Evolutionary conservation across 1,284 basidiomycete species (phyloP).

Genomic region (Sporisorium reilianum): DNA sequence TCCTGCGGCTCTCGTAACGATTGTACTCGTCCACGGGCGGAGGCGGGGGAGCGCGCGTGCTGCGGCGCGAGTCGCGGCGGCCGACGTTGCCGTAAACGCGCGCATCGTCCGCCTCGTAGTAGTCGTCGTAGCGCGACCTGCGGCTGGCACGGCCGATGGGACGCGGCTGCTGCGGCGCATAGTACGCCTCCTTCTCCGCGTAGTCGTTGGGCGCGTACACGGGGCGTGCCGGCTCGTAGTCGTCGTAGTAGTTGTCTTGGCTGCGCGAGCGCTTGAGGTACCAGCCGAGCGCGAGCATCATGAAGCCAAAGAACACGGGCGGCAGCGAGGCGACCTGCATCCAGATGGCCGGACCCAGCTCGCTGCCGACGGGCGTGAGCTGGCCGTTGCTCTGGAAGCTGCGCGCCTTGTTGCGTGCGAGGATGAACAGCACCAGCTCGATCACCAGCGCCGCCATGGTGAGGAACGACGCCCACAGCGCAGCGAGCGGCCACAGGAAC

Average conservation of each 20-base stretch:
- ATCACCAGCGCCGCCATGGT: slow-evolving; percentile 55
- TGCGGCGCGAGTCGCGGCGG: slow-evolving; percentile 34
- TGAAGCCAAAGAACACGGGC: slow-evolving; percentile 55
- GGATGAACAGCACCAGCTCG: slow-evolving; percentile 58
- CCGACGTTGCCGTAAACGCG: slow-evolving; percentile 50
- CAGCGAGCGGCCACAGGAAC: slow-evolving; percentile 56
- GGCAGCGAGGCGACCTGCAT: slow-evolving; percentile 60
- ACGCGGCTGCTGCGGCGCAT: slow-evolving; percentile 25
- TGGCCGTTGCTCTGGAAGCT: slow-evolving; percentile 23
- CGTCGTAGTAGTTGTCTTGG: slow-evolving; percentile 49
- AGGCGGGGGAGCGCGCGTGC: slow-evolving; percentile 7
- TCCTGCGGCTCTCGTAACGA: slow-evolving; percentile 32
- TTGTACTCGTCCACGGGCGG: slow-evolving; percentile 34
- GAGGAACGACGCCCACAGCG: slow-evolving; percentile 54
- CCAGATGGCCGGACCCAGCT: slow-evolving; percentile 59
- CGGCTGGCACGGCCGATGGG: slow-evolving; percentile 42
- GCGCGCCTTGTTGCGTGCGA: slow-evolving; percentile 40
- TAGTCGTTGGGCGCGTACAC: slow-evolving; percentile 32
- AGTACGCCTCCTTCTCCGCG: slow-evolving; percentile 37
- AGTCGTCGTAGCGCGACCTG: slow-evolving; percentile 49
- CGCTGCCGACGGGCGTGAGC: slow-evolving; percentile 14
- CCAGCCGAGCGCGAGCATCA: slow-evolving; percentile 52
- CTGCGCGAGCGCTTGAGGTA: slow-evolving; percentile 42
- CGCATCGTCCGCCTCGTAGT: slow-evolving; percentile 45
- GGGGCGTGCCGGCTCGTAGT: slow-evolving; percentile 47